These are phyloP conservation scores for Aspergillus ochraceus DNA, from an alignment of 2,329 filamentous ascomycete genomes.

Conservation along the genomic window DNA sequence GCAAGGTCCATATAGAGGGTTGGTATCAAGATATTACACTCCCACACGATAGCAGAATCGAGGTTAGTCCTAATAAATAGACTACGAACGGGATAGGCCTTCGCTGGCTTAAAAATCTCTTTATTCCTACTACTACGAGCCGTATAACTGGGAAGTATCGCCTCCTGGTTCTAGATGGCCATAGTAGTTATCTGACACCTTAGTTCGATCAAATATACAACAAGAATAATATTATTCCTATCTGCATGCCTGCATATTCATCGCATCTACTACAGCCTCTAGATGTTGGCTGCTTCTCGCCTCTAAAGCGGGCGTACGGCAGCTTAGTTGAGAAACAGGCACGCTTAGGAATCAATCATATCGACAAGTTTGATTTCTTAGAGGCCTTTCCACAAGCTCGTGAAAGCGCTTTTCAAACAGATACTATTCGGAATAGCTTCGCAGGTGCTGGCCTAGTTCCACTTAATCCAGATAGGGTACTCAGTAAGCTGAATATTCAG, in stretches of 20 bases:
- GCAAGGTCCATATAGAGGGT: neutral
- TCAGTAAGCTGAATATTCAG: neutral
- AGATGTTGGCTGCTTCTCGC: constrained; percentile 14
- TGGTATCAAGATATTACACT: neutral
- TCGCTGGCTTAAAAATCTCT: neutral
- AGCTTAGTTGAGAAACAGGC: neutral
- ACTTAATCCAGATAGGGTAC: neutral
- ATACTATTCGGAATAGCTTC: neutral
- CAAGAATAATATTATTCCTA: constrained; percentile 14
- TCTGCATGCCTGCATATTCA: neutral
- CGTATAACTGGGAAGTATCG: neutral
- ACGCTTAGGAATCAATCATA: constrained; percentile 5
- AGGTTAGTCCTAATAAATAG: neutral
- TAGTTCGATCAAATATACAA: constrained; percentile 9
- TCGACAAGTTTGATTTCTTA: constrained; percentile 10
- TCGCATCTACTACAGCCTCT: constrained; percentile 10
- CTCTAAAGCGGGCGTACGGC: constrained; percentile 7
- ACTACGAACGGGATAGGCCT: neutral
- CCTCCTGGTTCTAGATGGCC: constrained; percentile 8
- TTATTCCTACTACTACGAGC: neutral
- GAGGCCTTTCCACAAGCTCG: neutral
- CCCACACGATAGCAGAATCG: neutral
- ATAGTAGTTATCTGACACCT: constrained; percentile 12
- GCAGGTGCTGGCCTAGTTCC: neutral
- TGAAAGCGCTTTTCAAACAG: neutral